These are phyloP conservation scores for Zalaria sp. DNA, from an alignment of 2,329 filamentous ascomycete genomes.

Conservation along the genomic window DNA sequence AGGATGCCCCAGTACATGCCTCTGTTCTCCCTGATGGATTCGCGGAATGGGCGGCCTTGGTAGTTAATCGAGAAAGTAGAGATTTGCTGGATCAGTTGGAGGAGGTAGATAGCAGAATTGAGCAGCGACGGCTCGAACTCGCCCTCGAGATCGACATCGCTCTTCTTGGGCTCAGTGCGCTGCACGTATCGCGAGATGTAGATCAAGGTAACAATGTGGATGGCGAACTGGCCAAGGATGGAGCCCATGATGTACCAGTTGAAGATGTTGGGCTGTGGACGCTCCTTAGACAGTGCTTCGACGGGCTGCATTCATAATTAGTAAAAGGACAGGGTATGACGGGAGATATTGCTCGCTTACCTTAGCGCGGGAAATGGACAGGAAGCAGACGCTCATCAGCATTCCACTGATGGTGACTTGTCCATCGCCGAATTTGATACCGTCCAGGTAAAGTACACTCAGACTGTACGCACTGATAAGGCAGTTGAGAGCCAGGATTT, in stretches of 20 bases:
- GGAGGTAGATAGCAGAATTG: constrained; percentile 91
- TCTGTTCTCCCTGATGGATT: constrained; percentile 86
- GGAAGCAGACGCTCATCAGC: constrained; percentile 98
- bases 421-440: constrained; percentile 97
- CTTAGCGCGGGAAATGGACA: constrained; percentile 95
- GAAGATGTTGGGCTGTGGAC: constrained; percentile 97
- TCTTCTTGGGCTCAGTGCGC: constrained; percentile 54
- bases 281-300: constrained; percentile 88
- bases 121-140: constrained; percentile 88
- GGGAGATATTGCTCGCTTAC: constrained; percentile 24
- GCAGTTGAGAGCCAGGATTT: constrained; percentile 95
- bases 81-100: constrained; percentile 97
- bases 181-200: constrained; percentile 89
- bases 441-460: constrained; percentile 89
- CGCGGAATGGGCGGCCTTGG: constrained; percentile 93
- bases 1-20: constrained; percentile 98
- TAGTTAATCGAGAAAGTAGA: constrained; percentile 99
- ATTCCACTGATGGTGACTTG: constrained; percentile 98
- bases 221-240: constrained; percentile 89
- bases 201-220: constrained; percentile 87
- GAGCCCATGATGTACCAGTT: constrained; percentile 98
- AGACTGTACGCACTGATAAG: constrained; percentile 95
- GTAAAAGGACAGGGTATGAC: constrained; percentile 3
- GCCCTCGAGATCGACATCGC: constrained; percentile 75
- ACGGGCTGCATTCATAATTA: constrained; percentile 47